These are phyloP conservation scores for Dovyalis caffra DNA, from an alignment of 345 rosid species.

Conservation along the genomic window DNA sequence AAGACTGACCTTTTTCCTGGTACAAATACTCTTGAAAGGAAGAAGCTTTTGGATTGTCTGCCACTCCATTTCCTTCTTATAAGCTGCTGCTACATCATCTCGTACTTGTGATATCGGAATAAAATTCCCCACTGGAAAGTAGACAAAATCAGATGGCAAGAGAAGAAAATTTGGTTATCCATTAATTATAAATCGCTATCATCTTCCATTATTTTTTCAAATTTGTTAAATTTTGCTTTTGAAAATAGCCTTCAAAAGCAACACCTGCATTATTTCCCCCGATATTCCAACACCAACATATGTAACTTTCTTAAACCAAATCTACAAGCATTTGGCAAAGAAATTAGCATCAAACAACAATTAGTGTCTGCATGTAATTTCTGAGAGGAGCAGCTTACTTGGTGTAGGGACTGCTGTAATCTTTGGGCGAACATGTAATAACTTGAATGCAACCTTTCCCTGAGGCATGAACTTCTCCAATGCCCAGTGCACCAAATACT, in stretches of 20 bases:
- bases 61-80: slow-evolving; percentile 71
- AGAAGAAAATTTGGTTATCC: background rate
- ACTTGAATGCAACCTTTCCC: slow-evolving; percentile 52
- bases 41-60: slow-evolving; percentile 51
- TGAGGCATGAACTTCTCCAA: slow-evolving; percentile 53
- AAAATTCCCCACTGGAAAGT: slow-evolving; percentile 61
- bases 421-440: slow-evolving; percentile 66
- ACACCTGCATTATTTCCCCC: background rate
- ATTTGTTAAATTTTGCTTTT: background rate
- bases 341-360: background rate
- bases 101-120: slow-evolving; percentile 71
- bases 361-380: background rate
- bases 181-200: background rate
- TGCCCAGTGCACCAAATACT: slow-evolving; percentile 48
- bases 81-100: slow-evolving; percentile 72
- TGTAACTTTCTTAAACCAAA: background rate
- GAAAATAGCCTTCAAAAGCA: background rate
- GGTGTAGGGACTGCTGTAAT: slow-evolving; percentile 72
- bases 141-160: slow-evolving; percentile 11
- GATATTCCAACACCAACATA: background rate
- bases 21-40: slow-evolving; percentile 65
- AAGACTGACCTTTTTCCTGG: slow-evolving; percentile 53
- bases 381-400: slow-evolving; percentile 46
- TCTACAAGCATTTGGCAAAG: background rate
- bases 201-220: background rate